Evolutionary conservation across 208 protist species (phyloP), one percentile per base, ranked within the genome.

Genomic region (Balamuthia mandrillaris): DNA sequence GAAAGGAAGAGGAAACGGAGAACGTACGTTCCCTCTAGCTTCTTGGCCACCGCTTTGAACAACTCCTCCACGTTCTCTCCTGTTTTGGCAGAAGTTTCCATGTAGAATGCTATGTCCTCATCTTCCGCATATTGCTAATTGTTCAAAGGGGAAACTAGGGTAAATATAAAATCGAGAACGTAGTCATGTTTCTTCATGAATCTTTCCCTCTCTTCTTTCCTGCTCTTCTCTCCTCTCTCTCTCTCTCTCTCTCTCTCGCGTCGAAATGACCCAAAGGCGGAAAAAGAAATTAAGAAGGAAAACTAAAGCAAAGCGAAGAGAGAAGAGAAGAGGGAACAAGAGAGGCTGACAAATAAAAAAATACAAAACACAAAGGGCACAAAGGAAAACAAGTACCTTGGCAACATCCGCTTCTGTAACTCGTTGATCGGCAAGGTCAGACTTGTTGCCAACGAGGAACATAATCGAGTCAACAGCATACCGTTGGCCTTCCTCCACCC

Each of bases 391-490:
- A 9, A 12, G 39, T 10, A 82, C 75, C 75, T 82, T 54, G 35
- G 75, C 75, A 24, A 66, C 66, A n/a, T 47, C 49, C 29, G 75
- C 75, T 65, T 82, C 75, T 14, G 75, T 82, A 27, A 82, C 75
- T 31, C 75, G 75, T 54, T 82, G n/a, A 2, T 47, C 75, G 35
- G 75, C n/a, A 33, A 66, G 1, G 52, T 82, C 75, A 37, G 51
- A 33, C 56, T 82, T 82, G 75, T 82, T 82, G 35, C 75, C 75
- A 61, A 82, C 75, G 31, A 82, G 75, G 75, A 82, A 82, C 75
- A 82, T 82, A 54, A 82, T 82, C 7, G 75, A 82, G 44, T 82
- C 75, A 29, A 82, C 75, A 29, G 75, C 75, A 18, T 82, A 82
- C 39, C 75, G 49, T 42, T 82, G 75, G 1, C 75, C 75, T 42